Evolutionary conservation across 2,329 filamentous ascomycete genomes (phyloP).

Genomic region (Curvularia hawaiiensis): DNA sequence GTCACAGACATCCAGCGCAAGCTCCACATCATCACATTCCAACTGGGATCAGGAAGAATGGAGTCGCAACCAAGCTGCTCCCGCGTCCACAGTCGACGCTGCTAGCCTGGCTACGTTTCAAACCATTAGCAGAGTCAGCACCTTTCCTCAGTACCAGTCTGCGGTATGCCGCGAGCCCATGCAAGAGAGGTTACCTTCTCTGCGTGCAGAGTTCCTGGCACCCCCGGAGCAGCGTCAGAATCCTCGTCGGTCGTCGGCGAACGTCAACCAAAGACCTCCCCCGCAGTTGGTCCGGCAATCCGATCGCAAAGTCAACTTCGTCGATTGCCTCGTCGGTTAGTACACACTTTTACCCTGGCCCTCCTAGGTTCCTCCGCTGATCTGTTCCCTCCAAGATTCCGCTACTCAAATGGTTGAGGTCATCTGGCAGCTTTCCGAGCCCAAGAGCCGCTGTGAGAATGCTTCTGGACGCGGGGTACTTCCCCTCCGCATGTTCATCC

Average conservation of each 20-base stretch:
- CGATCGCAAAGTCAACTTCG: conserved; percentile 92
- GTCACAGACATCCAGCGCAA: conserved; percentile 73
- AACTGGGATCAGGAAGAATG: conserved; percentile 52
- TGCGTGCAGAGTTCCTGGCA: conserved; percentile 52
- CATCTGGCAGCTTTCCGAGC: conserved; percentile 92
- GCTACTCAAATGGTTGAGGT: conserved; percentile 96
- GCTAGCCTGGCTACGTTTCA: conserved; percentile 33
- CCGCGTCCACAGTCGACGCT: conserved; percentile 31
- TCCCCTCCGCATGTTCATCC: conserved; percentile 92
- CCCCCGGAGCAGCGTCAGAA: conserved; percentile 68
- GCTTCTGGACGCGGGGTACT: conserved; percentile 74
- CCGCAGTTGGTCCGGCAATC: conserved; percentile 82
- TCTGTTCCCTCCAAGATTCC: conserved; percentile 69
- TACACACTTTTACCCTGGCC: conserved; percentile 42
- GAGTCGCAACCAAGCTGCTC: conserved; percentile 33
- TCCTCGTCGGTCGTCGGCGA: conserved; percentile 62
- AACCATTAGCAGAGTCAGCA: conserved; percentile 44
- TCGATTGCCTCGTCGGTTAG: conserved; percentile 98
- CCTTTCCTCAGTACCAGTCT: conserved; percentile 45
- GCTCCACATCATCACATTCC: conserved; percentile 64
- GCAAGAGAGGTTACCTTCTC: conserved; percentile 39
- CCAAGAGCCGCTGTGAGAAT: conserved; percentile 73
- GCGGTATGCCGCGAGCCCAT: conserved; percentile 46
- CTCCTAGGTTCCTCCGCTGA: conserved; percentile 41
- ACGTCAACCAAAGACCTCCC: conserved; percentile 65